A percentile compares a stretch with the other conserved stretches of the same genome.
These are phyloP conservation scores for Fusarium nisikadoi DNA, from an alignment of 2,329 filamentous ascomycete species.

Conservation along the genomic window DNA sequence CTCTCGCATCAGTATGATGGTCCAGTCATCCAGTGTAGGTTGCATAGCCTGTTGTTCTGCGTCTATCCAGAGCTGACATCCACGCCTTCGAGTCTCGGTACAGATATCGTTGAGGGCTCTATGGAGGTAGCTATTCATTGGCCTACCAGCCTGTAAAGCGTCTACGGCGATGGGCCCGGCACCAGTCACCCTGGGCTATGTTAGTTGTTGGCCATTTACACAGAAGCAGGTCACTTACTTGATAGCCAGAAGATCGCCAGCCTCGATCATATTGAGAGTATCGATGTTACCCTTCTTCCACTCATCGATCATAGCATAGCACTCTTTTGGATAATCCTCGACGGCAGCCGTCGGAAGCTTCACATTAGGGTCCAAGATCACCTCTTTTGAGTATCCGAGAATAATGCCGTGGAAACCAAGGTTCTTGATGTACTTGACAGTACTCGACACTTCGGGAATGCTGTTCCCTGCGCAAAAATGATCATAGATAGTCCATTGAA, in stretches of 20 bases:
- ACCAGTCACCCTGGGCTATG: conserved; percentile 51
- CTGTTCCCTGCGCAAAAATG: conserved; percentile 67
- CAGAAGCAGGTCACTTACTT: conserved; percentile 54
- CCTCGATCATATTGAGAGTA: conserved; percentile 61
- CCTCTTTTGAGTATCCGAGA: conserved; percentile 63
- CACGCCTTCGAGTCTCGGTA: conserved; percentile 47
- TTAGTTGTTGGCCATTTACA: neutral
- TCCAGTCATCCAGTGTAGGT: conserved; percentile 47
- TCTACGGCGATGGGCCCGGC: conserved; percentile 53
- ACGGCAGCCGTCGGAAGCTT: neutral
- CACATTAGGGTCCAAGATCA: conserved; percentile 49
- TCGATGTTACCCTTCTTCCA: conserved; percentile 65
- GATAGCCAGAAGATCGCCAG: conserved; percentile 67
- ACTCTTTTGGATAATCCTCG: conserved; percentile 18
- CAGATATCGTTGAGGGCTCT: conserved; percentile 55
- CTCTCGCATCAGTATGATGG: conserved; percentile 50
- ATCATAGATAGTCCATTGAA: conserved; percentile 61
- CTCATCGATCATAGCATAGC: conserved; percentile 47
- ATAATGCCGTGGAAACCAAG: conserved; percentile 65
- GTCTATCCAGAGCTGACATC: conserved; percentile 56
- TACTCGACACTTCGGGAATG: conserved; percentile 57
- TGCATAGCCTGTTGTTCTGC: conserved; percentile 59
- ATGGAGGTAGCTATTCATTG: conserved; percentile 52
- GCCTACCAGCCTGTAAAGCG: conserved; percentile 49
- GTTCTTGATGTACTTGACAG: conserved; percentile 56